Evolutionary conservation across 78 protist species (phyloP), one percentile per base, ranked within the genome.

Genomic region (Dictyostelium discoideum): DNA sequence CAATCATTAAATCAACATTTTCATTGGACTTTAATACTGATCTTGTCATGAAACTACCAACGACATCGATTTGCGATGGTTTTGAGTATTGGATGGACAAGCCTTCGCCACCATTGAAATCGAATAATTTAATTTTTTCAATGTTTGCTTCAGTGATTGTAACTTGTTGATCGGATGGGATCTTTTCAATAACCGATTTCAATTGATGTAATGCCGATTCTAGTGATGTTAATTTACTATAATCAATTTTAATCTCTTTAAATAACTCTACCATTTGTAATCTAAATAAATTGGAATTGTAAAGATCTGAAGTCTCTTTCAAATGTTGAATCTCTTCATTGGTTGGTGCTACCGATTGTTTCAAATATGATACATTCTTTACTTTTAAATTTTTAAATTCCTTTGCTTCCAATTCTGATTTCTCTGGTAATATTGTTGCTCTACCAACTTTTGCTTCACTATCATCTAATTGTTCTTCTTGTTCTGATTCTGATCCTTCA

Each of bases 211-310:
- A 65, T 16, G 96, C 86, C 14, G 92, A 79, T 65, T 93, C 96
- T 29, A 93, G 37, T 46, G 96, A 46, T 13, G 92, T 44, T 6
- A 89, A 78, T 63, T 87, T 85, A 20, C 83, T 76, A 79, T 86
- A 93, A 54, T 93, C 89, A 3, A 93, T 73, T 86, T 93, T 93
- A 37, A 93, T 40, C 83, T 93, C 93, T 60, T 80, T 76, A 26
- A 93, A 86, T 6, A 86, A 74, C 44, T 93, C 96, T 3, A 22
- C 54, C 26, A 93, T 76, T 84, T 93, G 96, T 24, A 93, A 44
- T 76, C 93, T 74, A 82, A 93, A 93, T 20, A 93, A 76, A 76
- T 93, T 93, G 2, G 96, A 93, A 42, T 93, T 86, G 44, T 79
- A 93, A 20, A 93, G 85, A 57, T 80, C 80, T 78, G 77, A 85